A percentile compares a stretch with the other conserved stretches of the same genome.
phyloP scores from a whole-genome alignment of 352 stramenopile genomes.

The Globisporangium spinosum region DNA sequence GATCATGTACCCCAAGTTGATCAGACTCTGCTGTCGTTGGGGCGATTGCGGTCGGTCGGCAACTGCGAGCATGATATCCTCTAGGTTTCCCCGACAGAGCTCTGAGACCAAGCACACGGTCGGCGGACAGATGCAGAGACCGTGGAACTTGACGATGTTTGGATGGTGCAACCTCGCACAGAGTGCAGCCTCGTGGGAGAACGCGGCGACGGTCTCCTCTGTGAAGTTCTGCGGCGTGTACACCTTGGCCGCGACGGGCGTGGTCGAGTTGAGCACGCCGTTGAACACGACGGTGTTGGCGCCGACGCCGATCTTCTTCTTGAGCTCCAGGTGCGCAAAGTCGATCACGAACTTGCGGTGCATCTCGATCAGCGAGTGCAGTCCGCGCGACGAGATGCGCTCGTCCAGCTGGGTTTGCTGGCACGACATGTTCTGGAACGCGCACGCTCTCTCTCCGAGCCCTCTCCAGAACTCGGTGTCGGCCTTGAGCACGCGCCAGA shows the following conservation, averaged over 20 bases:
- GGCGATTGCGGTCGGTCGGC: conserved; percentile 9
- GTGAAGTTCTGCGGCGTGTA: conserved; percentile 54
- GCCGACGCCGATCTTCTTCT: conserved; percentile 42
- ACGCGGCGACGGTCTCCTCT: conserved; percentile 45
- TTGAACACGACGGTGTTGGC: conserved; percentile 48
- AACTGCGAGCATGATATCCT: conserved; percentile 35
- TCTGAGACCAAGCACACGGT: conserved; percentile 63
- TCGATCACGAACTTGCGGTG: conserved; percentile 67
- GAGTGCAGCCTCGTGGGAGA: conserved; percentile 60
- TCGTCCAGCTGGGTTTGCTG: conserved; percentile 28
- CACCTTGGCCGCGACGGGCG: conserved; percentile 54
- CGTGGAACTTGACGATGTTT: conserved; percentile 64
- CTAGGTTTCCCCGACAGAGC: conserved; percentile 46
- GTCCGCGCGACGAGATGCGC: conserved; percentile 34
- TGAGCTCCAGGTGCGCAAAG: conserved; percentile 55
- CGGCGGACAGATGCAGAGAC: conserved; percentile 61
- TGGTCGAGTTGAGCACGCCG: conserved; percentile 31
- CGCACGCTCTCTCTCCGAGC: conserved; percentile 34
- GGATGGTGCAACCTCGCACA: conserved; percentile 47
- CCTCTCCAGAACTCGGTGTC: conserved; percentile 52
- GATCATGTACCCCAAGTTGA: conserved; percentile 59
- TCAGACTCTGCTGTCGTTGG: conserved; percentile 35
- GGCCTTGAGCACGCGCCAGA: conserved; percentile 47
- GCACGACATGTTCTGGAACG: conserved; percentile 21
- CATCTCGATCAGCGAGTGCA: conserved; percentile 64